These are phyloP conservation scores for Pycnococcus provasolii DNA, from an alignment of 139 green algal genomes.

Conservation along the genomic window DNA sequence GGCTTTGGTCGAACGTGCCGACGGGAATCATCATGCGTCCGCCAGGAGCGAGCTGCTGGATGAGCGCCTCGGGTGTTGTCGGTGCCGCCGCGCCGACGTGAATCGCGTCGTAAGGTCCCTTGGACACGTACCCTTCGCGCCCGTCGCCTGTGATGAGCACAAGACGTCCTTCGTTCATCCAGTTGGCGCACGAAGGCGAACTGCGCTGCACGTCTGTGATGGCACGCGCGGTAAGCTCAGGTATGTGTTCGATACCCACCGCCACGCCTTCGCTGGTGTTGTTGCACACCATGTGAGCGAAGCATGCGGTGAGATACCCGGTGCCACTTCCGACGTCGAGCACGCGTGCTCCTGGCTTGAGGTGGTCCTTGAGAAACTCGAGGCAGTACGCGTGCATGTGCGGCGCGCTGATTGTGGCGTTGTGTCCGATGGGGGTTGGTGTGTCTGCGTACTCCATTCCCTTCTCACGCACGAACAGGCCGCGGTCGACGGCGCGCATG, in stretches of 20 bases:
- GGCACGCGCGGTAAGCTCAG: conserved; percentile 6
- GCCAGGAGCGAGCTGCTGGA: conserved; percentile 49
- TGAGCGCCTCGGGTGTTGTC: conserved; percentile 49
- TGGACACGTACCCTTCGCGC: conserved; percentile 29
- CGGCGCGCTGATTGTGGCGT: conserved; percentile 75
- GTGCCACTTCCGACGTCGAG: conserved; percentile 79
- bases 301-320: conserved; percentile 60
- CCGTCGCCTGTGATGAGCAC: conserved; percentile 30
- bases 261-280: neutral
- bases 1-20: conserved; percentile 29
- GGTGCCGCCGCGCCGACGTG: conserved; percentile 73
- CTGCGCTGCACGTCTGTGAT: neutral
- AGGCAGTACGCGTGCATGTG: conserved; percentile 92
- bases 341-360: conserved; percentile 49
- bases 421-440: conserved; percentile 32
- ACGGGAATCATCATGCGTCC: conserved; percentile 70
- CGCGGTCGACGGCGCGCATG: conserved; percentile 32
- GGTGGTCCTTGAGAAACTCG: conserved; percentile 56
- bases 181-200: neutral
- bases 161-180: neutral
- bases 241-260: conserved; percentile 44
- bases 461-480: conserved; percentile 22
- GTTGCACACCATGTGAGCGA: conserved; percentile 55
- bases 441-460: conserved; percentile 20
- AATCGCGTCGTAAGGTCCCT: conserved; percentile 73